Evolutionary conservation across 805 yeast genomes (phyloP).

Genomic region (Yarrowia sp.): DNA sequence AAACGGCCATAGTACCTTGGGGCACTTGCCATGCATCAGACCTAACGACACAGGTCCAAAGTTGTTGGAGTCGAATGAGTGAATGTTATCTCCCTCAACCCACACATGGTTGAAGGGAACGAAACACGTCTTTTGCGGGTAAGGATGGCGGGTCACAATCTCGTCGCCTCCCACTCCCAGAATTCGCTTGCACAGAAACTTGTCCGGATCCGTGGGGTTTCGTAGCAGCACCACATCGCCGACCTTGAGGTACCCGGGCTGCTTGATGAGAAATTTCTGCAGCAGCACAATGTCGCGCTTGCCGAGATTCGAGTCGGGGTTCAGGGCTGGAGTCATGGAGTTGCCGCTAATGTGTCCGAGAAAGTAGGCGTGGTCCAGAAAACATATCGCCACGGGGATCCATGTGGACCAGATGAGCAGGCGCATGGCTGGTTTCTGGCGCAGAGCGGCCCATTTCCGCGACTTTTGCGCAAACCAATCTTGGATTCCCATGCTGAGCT

Average conservation of each 20-base stretch:
- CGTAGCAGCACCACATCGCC: slow-evolving; percentile 76
- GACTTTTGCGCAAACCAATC: slow-evolving; percentile 26
- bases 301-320: slow-evolving; percentile 54
- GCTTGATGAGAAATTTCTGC: slow-evolving; percentile 59
- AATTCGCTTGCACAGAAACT: slow-evolving; percentile 74
- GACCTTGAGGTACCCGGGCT: slow-evolving; percentile 47
- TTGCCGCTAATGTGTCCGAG: slow-evolving; percentile 73
- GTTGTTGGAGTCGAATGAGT: slow-evolving; percentile 76
- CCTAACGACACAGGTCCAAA: slow-evolving; percentile 89
- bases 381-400: slow-evolving; percentile 74
- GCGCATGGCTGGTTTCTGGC: slow-evolving; percentile 24
- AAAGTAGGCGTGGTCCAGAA: slow-evolving; percentile 68
- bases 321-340: slow-evolving; percentile 88
- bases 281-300: slow-evolving; percentile 52
- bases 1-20: slow-evolving; percentile 68
- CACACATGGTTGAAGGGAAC: slow-evolving; percentile 82
- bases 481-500: background rate
- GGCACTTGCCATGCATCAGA: slow-evolving; percentile 73
- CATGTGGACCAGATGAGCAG: slow-evolving; percentile 52
- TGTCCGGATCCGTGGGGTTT: slow-evolving; percentile 78
- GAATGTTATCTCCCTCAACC: slow-evolving; percentile 90
- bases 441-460: slow-evolving; percentile 4
- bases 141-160: slow-evolving; percentile 58
- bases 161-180: slow-evolving; percentile 73
- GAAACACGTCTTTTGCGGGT: slow-evolving; percentile 58